Percentiles rank a stretch among this genome's conserved stretches.
phyloP scores from a whole-genome alignment of 202 grass and related monocot species.

The Carex arenaria region DNA sequence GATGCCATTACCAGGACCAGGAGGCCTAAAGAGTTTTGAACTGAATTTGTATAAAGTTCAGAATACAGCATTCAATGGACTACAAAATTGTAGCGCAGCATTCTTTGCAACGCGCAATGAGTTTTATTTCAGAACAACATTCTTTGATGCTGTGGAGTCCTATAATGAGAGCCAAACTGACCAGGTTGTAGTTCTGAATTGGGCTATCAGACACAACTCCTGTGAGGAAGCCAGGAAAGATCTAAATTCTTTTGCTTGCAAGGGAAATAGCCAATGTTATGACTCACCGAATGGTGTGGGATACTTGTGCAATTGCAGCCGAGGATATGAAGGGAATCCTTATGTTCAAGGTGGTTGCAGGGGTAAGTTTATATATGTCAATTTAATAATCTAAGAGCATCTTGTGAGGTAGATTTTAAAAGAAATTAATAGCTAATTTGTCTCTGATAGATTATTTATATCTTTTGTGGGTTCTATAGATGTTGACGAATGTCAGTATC shows the following conservation, averaged over 20 bases:
- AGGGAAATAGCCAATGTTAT: slow-evolving; percentile 12
- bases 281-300: slow-evolving; percentile 6
- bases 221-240: neutral
- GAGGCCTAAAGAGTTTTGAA: neutral
- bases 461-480: neutral
- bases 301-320: slow-evolving; percentile 42
- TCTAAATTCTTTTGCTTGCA: slow-evolving; percentile 2
- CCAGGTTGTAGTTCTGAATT: slow-evolving; percentile 25
- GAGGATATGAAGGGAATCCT: slow-evolving; percentile 42
- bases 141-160: accelerated
- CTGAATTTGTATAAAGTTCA: slow-evolving; percentile 22
- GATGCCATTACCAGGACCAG: neutral
- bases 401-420: no score
- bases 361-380: slow-evolving; percentile 16
- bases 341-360: slow-evolving; percentile 29
- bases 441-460: neutral
- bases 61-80: neutral
- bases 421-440: neutral
- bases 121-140: neutral
- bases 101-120: neutral
- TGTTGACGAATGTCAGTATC: slow-evolving; percentile 19
- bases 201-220: slow-evolving; percentile 14
- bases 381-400: neutral
- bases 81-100: neutral
- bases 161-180: neutral